These are phyloP conservation scores for Oemleria cerasiformis DNA, from an alignment of 306 rosid species.

Conservation along the genomic window DNA sequence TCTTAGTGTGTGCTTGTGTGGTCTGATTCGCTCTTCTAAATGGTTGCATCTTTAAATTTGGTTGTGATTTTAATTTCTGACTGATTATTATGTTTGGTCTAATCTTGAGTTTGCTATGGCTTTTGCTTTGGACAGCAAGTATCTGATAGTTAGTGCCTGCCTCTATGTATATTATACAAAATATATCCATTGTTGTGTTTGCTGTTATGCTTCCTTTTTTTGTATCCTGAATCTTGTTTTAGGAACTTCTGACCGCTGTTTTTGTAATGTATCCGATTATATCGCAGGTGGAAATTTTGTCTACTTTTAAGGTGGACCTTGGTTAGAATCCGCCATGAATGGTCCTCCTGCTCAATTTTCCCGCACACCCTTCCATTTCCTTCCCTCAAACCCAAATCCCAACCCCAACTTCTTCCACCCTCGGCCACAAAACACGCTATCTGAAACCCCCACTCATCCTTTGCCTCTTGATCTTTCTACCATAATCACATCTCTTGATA, in stretches of 20 bases:
- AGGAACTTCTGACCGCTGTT: background rate
- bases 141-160: background rate
- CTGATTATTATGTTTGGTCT: background rate
- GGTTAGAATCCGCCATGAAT: slow-evolving; percentile 20
- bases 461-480: slow-evolving; percentile 26
- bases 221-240: background rate
- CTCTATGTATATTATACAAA: background rate
- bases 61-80: background rate
- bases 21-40: background rate
- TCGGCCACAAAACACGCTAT: slow-evolving; percentile 15
- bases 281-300: background rate
- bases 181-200: background rate
- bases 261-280: background rate
- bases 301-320: background rate
- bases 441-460: slow-evolving; percentile 7
- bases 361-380: slow-evolving; percentile 15
- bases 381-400: slow-evolving; percentile 34
- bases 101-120: no score
- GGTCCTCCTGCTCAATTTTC: slow-evolving; percentile 23
- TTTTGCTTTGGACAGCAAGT: no score
- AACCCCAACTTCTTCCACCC: slow-evolving; percentile 6
- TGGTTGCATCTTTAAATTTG: background rate
- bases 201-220: background rate
- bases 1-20: background rate
- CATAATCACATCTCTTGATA: slow-evolving; percentile 46